Evolutionary conservation across 768 basidiomycete species (phyloP), one percentile per base, ranked within the genome.

Genomic region (Lactarius vividus): DNA sequence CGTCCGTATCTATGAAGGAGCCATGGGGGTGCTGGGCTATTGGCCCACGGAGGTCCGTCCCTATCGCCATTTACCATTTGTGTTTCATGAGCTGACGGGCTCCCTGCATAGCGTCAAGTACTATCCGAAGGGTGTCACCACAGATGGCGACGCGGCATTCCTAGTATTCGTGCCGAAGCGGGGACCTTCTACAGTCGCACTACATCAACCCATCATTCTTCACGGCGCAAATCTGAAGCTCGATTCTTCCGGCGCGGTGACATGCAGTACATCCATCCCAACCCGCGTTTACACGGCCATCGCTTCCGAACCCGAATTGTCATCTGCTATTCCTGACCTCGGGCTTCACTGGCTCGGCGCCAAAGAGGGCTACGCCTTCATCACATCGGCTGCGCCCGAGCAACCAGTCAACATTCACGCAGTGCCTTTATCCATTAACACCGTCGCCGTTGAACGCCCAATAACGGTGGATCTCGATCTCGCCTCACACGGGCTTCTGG

Each of bases 21-120:
- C 71, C 39, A 23, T 79, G 49, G 58, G 78, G 39, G 67, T 81
- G 62, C 67, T 81, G 42, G 71, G 77, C 46, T 75, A 79, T 58
- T 71, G 73, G 40, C 53, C 54, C n/a, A 52, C 70, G 31, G 63
- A 68, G 65, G 55, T 73, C 8, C 57, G 64, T 61, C 59, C 66
- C 28, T 28, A 8, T 53, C 58, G 4, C 20, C 28, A 35, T 20
- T 8, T 39, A 11, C 13, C 18, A 4, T 28, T 52, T 28, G 28
- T 31, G 8, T 15, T 8, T 29, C 18, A 23, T n/a, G 46, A 31
- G 15, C 57, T 62, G 58, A 68, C 33, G 23, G 1, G 20, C 29
- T 16, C 13, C 29, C 31, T 46, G 2, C 7, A 10, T 56, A 71
- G 63, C 31, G 65, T 70, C 52, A 61, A 66, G 54, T 69, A 70